Conservation (phyloP, 31 red algal genomes). For the Asparagopsis taxiformis region DNA sequence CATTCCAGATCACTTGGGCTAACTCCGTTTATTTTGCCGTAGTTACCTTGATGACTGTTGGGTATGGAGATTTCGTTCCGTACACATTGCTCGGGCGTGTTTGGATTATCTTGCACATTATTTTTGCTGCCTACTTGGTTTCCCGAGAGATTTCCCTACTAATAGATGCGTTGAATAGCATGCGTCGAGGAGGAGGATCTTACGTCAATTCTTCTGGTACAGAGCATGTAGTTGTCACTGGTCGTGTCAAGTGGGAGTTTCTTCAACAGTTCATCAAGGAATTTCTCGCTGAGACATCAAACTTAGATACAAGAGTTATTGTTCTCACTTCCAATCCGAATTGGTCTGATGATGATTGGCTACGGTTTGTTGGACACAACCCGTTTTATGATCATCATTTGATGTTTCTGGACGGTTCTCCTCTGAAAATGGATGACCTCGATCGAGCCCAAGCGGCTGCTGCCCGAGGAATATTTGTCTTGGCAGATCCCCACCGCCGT, state of each 20-base stretch:
- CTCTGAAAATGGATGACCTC: constrained; percentile 60
- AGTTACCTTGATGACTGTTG: constrained; percentile 87
- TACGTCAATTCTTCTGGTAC: constrained; percentile 53
- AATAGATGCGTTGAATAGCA: constrained; percentile 62
- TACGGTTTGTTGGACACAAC: constrained; percentile 50
- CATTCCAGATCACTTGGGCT: constrained; percentile 70
- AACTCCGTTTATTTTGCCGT: constrained; percentile 91
- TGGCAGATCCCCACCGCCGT: constrained; percentile 43
- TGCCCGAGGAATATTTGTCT: constrained; percentile 69
- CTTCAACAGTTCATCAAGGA: constrained; percentile 75
- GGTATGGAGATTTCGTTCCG: constrained; percentile 92
- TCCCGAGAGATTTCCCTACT: constrained; percentile 69
- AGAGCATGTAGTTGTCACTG: constrained; percentile 76
- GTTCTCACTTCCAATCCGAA: constrained; percentile 55
- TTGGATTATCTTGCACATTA: constrained; percentile 77
- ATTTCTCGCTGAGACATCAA: constrained; percentile 59
- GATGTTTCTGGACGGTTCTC: constrained; percentile 70
- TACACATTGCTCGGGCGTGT: constrained; percentile 72
- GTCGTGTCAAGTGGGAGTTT: constrained; percentile 78
- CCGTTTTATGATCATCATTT: constrained; percentile 54
- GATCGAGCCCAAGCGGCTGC: constrained; percentile 43
- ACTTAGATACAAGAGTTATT: constrained; percentile 62
- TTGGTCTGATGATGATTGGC: constrained; percentile 75
- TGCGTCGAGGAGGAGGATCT: constrained; percentile 65
- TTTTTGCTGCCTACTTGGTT: constrained; percentile 79